Conservation (phyloP, 2,329 filamentous ascomycete species). For the Didymella pomorum region DNA sequence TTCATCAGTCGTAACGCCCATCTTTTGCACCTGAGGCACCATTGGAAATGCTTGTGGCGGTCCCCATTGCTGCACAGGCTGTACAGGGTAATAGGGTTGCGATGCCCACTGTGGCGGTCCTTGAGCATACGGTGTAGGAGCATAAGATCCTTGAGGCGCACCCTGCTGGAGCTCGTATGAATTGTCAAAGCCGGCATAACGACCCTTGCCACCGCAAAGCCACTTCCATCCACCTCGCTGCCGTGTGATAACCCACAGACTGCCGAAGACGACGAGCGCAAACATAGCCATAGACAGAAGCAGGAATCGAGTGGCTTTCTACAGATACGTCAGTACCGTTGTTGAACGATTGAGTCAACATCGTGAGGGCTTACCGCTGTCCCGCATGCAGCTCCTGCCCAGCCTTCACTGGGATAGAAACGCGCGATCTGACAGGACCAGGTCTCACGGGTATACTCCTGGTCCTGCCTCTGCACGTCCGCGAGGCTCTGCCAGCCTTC, state of each 20-base stretch:
- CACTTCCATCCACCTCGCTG: slow-evolving; percentile 40
- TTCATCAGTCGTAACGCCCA: slow-evolving; percentile 5
- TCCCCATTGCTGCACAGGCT: slow-evolving; percentile 21
- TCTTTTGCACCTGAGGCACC: slow-evolving; percentile 6
- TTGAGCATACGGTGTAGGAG: slow-evolving; percentile 1
- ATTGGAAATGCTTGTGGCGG: slow-evolving; percentile 11
- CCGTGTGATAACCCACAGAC: slow-evolving; percentile 31
- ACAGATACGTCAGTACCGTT: background rate
- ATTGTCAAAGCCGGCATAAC: slow-evolving; percentile 40
- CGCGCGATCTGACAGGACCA: slow-evolving; percentile 39
- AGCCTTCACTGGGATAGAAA: slow-evolving; percentile 27
- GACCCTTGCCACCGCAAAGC: slow-evolving; percentile 38
- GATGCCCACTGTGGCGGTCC: slow-evolving; percentile 9
- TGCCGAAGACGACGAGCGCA: slow-evolving; percentile 27
- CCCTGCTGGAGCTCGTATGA: slow-evolving; percentile 30
- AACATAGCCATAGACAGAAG: slow-evolving; percentile 36
- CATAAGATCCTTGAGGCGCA: background rate
- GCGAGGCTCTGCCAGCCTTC: slow-evolving; percentile 29
- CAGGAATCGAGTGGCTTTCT: slow-evolving; percentile 39
- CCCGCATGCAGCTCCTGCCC: slow-evolving; percentile 38
- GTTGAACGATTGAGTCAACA: background rate
- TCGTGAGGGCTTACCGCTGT: slow-evolving; percentile 26
- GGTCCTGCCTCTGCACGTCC: slow-evolving; percentile 25
- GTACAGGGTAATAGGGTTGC: slow-evolving; percentile 12
- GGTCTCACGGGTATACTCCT: slow-evolving; percentile 36